phyloP scores from a whole-genome alignment of 352 stramenopile genomes.

The Phytophthora uliginosa region DNA sequence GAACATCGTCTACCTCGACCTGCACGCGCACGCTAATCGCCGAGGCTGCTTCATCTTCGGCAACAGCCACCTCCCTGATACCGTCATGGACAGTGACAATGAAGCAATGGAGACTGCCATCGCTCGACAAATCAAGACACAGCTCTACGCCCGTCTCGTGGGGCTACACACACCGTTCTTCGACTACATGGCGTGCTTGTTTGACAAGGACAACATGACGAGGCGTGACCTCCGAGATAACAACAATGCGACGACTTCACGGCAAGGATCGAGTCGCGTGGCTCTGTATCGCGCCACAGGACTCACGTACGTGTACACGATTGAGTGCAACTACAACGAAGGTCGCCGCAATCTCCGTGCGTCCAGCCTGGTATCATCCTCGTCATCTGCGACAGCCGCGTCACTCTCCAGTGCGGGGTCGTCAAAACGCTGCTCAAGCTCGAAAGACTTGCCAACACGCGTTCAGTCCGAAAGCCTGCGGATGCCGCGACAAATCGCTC shows the following conservation, averaged over 20 bases:
- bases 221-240: conserved; percentile 66
- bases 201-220: conserved; percentile 87
- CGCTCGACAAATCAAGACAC: conserved; percentile 81
- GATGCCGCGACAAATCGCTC: conserved; percentile 23
- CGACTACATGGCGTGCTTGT: conserved; percentile 89
- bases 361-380: conserved; percentile 26
- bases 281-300: conserved; percentile 76
- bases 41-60: conserved; percentile 94
- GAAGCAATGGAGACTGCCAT: conserved; percentile 18
- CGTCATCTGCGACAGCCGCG: conserved; percentile 15
- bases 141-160: conserved; percentile 82
- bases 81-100: conserved; percentile 12
- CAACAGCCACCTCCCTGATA: conserved; percentile 69
- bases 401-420: conserved; percentile 1
- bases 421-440: conserved; percentile 15
- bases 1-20: conserved; percentile 86
- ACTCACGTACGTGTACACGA: conserved; percentile 89
- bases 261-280: conserved; percentile 84
- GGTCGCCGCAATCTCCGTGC: conserved; percentile 52
- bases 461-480: conserved; percentile 15
- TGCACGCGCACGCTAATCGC: conserved; percentile 93
- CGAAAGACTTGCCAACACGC: conserved; percentile 16
- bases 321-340: conserved; percentile 96
- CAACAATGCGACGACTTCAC: conserved; percentile 59
- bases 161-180: conserved; percentile 84